Base-by-base conservation (phyloP, 2,329 filamentous ascomycete genomes). In the Graphilbum sp. region DNA sequence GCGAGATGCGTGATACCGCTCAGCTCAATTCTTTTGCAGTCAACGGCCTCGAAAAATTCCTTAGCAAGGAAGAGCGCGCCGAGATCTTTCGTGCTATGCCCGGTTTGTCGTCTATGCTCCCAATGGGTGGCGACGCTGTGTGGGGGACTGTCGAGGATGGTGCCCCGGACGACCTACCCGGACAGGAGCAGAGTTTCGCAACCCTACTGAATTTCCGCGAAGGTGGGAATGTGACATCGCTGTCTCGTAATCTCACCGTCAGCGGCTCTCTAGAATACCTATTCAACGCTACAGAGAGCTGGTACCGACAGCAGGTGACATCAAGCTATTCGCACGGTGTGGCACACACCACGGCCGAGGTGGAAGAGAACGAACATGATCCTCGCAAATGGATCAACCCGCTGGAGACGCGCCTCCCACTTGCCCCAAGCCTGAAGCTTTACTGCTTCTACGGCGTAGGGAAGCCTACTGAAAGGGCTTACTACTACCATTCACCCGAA, bases 21-120 rank as follows among this genome's bases (percentile, higher is more conserved):
- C 90, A 96, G 56, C 72, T 98, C 18, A 96, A 96, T 50, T 75
- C 88, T 2, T 93, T 96, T 55, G 90, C 90, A 9, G 88, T 98
- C 2, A 96, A 96, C 50, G 90, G 90, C 0, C 69, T 98, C 10
- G 90, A 98, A 56, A 94, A 90, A 53, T 98, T 98, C 54, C 64
- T 98, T 34, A 87, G 79, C 49, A 84, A 81, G 50, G 78, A 87
- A 46, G 90, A 98, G 55, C 74, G 90, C 37, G 86, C 83, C 0
- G 86, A 96, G 52, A 79, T 98, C 32, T 94, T 98, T 63, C 77
- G 90, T 37, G 84, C 86, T 33, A 96, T 98, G 88, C 90, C 90
- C 0, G 90, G 90, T 7, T 83, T 95, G 43, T 92, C 83, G 7
- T 90, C 84, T 35, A 98, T 98, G 90, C 69, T 98, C 1, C 90